Evolutionary conservation across 306 rosid genomes (phyloP), one percentile per base, ranked within the genome.

Genomic region (Citrullus amarus): DNA sequence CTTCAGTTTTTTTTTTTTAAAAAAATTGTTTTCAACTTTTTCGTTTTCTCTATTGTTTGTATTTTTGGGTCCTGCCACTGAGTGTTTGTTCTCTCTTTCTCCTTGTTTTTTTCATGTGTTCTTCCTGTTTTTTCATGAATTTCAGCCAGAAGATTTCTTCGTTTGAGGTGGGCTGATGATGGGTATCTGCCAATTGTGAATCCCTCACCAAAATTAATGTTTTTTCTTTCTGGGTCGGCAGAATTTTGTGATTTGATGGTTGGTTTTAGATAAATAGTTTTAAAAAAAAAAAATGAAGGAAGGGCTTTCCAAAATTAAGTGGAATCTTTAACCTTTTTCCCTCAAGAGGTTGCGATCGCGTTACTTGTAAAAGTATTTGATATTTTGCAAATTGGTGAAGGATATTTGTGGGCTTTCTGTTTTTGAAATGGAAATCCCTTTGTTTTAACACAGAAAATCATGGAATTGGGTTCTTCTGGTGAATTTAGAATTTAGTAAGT

Each of bases 101-200:
- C 38, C 15, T 51, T 6, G 16, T 62, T 59, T 20, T 72, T 67
- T 78, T 25, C 79, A 74, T 78, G 82, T 77, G 79, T 70, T 80
- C 62, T 32, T 69, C 34, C 61, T 38, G 71, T 17, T 81, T 80
- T 32, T 81, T 43, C 43, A 46, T 60, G 50, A 55, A 79, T 78
- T 82, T 76, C 74, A 25, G 66, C 82, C 70, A 58, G 58, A 78
- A 79, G 65, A 70, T 69, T 8, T 79, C 83, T 81, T 87, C 79
- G 60, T 80, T 82, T 83, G 84, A 83, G 54, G 78, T 76, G 59
- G 86, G 86, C 82, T 83, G 77, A 77, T 75, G 50, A 83, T 78
- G 78, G 81, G 9, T 44, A 22, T 48, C 41, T 78, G 59, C 46
- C 55, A 69, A 57, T 13, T 36, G 39, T 57, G 78, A 78, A 34